Evolutionary conservation across 257 asterid species (phyloP).

Genomic region (Nicotiana tabacum): DNA sequence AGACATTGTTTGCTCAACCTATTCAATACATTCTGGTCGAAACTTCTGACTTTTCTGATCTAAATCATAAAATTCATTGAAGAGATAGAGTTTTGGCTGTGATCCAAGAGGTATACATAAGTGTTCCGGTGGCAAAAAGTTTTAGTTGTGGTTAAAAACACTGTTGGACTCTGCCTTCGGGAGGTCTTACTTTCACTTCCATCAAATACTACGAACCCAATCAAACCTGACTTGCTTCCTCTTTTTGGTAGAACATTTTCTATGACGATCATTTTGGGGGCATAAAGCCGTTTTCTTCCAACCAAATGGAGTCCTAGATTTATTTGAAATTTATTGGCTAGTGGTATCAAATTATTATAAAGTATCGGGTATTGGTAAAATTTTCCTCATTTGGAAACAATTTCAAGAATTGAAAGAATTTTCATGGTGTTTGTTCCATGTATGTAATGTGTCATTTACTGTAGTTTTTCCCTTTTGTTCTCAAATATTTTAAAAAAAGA

Average conservation of each 20-base stretch:
- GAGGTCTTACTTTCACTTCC: neutral
- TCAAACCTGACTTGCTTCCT: neutral
- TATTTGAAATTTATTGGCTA: neutral
- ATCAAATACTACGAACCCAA: neutral
- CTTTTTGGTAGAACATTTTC: neutral
- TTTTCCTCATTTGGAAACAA: neutral
- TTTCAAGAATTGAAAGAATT: neutral
- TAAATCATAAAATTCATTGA: neutral
- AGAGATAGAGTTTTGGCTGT: neutral
- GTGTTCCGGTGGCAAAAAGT: neutral
- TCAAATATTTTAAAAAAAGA: too few species aligned
- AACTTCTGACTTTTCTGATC: neutral
- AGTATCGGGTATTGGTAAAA: neutral
- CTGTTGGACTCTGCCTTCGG: neutral
- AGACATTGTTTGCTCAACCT: neutral
- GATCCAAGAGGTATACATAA: neutral
- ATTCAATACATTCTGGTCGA: neutral
- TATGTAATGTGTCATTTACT: neutral
- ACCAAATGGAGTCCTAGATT: neutral
- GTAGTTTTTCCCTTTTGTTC: neutral
- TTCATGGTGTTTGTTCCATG: neutral
- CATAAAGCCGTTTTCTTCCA: neutral
- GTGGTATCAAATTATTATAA: neutral
- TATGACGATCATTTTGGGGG: neutral
- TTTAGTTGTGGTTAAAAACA: neutral